Conservation (phyloP, 768 basidiomycete genomes). For the Lentinula detonsa region DNA sequence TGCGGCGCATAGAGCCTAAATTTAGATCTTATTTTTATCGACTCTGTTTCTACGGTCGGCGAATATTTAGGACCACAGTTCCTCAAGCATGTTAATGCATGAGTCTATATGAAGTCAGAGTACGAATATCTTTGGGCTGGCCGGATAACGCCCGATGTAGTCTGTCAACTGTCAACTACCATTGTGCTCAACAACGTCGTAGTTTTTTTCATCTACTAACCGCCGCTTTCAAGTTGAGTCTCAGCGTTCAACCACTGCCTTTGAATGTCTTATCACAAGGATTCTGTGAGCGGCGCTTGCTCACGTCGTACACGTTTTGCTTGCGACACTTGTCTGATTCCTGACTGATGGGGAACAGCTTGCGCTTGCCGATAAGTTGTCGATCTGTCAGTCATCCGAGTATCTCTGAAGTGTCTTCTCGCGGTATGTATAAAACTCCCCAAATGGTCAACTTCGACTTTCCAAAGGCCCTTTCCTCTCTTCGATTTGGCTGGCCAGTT, state of each 20-base stretch:
- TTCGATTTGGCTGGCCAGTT: conserved; percentile 9
- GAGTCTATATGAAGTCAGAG: too few relatives aligned
- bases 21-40: too few relatives aligned
- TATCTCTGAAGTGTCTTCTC: neutral
- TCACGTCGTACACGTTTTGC: neutral
- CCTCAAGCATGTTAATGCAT: too few relatives aligned
- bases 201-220: too few relatives aligned
- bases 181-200: neutral
- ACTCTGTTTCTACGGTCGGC: neutral
- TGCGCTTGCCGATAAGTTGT: neutral
- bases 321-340: neutral
- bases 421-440: neutral
- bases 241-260: neutral
- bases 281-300: neutral
- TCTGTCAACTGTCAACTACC: neutral
- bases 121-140: neutral
- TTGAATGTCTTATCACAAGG: neutral
- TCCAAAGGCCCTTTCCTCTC: conserved; percentile 20
- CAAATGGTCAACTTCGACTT: conserved; percentile 3
- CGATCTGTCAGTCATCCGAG: neutral
- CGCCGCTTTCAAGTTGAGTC: too few relatives aligned
- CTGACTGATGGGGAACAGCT: neutral
- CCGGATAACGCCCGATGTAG: neutral
- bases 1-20: neutral
- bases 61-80: too few relatives aligned